A percentile compares a stretch with the other conserved stretches of the same genome.
phyloP scores from a whole-genome alignment of 192 early-diverging fungal genomes.

The Linnemannia zychae region DNA sequence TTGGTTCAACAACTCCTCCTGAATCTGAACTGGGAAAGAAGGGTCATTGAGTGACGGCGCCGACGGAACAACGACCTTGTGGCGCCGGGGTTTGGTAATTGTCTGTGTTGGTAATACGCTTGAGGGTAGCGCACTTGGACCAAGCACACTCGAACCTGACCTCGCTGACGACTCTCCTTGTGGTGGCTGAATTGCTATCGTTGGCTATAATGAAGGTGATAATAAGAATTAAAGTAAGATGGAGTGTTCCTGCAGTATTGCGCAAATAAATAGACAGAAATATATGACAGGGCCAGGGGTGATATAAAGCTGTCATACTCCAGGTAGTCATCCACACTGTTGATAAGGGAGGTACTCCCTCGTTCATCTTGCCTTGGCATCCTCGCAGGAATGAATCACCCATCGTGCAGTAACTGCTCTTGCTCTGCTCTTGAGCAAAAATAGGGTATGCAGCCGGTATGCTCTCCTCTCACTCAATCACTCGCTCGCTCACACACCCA shows the following conservation, averaged over 20 bases:
- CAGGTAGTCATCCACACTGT: too few species aligned
- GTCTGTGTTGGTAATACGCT: conserved; percentile 41
- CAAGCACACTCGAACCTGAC: conserved; percentile 26
- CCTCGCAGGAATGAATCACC: neutral
- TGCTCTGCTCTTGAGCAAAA: neutral
- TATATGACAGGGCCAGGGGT: too few species aligned
- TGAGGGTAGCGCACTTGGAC: conserved; percentile 45
- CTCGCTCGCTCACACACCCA: neutral
- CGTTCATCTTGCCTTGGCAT: too few species aligned
- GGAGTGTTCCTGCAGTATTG: neutral
- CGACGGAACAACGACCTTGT: conserved; percentile 46
- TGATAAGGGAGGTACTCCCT: too few species aligned
- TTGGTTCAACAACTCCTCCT: conserved; percentile 52
- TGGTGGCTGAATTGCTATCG: conserved; percentile 35
- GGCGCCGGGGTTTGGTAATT: conserved; percentile 52
- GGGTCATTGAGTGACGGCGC: conserved; percentile 40
- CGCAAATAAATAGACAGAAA: neutral
- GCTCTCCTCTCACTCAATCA: neutral
- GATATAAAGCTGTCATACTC: too few species aligned
- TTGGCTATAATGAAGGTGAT: conserved; percentile 14
- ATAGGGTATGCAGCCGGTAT: neutral
- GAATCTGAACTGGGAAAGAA: conserved; percentile 50
- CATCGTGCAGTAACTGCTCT: neutral
- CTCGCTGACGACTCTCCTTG: conserved; percentile 14
- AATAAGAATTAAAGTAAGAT: neutral